Evolutionary conservation across 768 basidiomycete species (phyloP).

Genomic region (Boletus bicolor): DNA sequence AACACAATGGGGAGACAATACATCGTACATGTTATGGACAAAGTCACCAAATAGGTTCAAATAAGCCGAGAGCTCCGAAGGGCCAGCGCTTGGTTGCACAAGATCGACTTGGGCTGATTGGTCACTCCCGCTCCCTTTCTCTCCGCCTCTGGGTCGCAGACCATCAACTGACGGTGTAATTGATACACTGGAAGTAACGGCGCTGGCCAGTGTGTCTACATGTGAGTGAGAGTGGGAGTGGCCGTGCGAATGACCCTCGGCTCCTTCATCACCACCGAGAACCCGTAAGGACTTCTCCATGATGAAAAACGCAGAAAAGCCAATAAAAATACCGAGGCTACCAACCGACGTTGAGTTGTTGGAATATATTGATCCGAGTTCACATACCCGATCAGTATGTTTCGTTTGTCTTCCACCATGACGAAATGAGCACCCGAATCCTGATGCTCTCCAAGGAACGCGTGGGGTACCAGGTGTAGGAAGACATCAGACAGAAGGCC

Average conservation of each 20-base stretch:
- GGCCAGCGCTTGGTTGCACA: slow-evolving; percentile 38
- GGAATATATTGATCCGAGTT: not conserved
- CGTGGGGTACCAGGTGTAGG: slow-evolving; percentile 86
- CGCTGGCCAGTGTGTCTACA: slow-evolving; percentile 29
- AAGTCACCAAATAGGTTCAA: slow-evolving; percentile 92
- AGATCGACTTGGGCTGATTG: slow-evolving; percentile 27
- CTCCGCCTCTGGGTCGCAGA: slow-evolving; percentile 46
- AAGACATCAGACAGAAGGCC: slow-evolving; percentile 92
- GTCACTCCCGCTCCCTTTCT: slow-evolving; percentile 13
- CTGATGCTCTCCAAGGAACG: slow-evolving; percentile 86
- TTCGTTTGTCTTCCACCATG: slow-evolving; percentile 87
- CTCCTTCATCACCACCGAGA: slow-evolving; percentile 57
- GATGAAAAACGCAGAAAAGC: slow-evolving; percentile 88
- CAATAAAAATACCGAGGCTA: slow-evolving; percentile 78
- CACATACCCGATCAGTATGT: slow-evolving; percentile 82
- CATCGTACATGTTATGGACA: slow-evolving; percentile 80
- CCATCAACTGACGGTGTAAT: slow-evolving; percentile 40
- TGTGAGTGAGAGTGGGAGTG: slow-evolving; percentile 61
- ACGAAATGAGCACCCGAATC: slow-evolving; percentile 70
- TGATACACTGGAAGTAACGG: slow-evolving; percentile 48
- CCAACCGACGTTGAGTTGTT: slow-evolving; percentile 8
- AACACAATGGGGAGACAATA: slow-evolving; percentile 11
- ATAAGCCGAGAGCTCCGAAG: slow-evolving; percentile 86
- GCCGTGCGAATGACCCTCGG: slow-evolving; percentile 45
- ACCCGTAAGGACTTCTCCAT: slow-evolving; percentile 92